Percentiles rank a stretch among this genome's conserved stretches.
Conservation (phyloP, 768 basidiomycete species). For the Leucocoprinus leucothites region DNA sequence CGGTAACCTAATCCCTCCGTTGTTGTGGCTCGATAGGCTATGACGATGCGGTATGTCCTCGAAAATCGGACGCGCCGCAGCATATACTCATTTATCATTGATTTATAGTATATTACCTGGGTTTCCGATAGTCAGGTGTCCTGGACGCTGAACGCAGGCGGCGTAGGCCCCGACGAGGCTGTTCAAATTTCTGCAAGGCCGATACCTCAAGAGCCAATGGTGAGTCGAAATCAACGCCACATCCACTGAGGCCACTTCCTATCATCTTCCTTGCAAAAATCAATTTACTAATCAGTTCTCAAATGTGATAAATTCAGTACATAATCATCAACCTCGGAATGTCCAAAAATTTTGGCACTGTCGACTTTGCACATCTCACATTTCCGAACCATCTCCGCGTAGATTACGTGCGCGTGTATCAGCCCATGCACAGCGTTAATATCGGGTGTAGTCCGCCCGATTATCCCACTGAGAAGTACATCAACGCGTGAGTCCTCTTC, state of each 20-base stretch:
- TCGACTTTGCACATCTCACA: conserved; percentile 61
- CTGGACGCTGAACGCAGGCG: conserved; percentile 73
- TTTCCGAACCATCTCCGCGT: conserved; percentile 54
- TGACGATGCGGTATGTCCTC: conserved; percentile 50
- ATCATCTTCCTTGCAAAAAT: neutral
- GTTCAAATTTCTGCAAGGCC: conserved; percentile 61
- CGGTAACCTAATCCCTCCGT: neutral
- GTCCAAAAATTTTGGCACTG: conserved; percentile 68
- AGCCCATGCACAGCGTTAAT: conserved; percentile 49
- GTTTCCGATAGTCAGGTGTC: conserved; percentile 57
- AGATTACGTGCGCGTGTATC: conserved; percentile 63
- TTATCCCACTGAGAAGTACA: conserved; percentile 66
- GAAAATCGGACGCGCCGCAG: neutral
- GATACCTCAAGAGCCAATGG: conserved; percentile 82
- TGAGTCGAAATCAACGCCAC: conserved; percentile 26
- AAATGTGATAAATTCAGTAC: conserved; percentile 56
- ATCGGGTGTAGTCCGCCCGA: conserved; percentile 65
- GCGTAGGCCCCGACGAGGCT: conserved; percentile 54
- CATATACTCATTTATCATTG: neutral
- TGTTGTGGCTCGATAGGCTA: conserved; percentile 37
- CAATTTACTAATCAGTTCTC: neutral
- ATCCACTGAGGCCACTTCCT: neutral
- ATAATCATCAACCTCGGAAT: conserved; percentile 80
- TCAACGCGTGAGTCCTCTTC: conserved; percentile 40
- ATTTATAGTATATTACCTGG: conserved; percentile 74